A percentile compares a stretch with the other conserved stretches of the same genome.
Conservation (phyloP, 2,329 filamentous ascomycete species). For the Tolypocladium ovalisporum region DNA sequence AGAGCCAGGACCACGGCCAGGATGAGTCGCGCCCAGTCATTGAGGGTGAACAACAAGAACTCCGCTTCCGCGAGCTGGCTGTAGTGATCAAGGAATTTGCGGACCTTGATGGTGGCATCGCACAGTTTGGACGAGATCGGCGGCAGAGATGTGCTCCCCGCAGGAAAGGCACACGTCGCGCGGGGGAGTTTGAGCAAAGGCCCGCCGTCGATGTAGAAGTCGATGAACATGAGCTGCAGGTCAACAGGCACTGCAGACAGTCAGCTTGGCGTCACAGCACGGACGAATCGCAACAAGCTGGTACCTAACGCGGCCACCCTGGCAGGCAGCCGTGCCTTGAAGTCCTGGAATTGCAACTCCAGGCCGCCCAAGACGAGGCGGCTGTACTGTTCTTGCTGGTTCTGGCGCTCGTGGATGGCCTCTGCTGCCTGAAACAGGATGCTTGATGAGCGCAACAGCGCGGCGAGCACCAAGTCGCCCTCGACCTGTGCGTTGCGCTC, state of each 20-base stretch:
- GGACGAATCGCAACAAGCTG: neutral
- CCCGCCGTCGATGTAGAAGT: constrained; percentile 28
- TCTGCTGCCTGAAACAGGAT: constrained; percentile 26
- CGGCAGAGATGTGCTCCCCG: constrained; percentile 2
- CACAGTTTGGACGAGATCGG: constrained; percentile 11
- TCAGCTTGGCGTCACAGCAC: constrained; percentile 8
- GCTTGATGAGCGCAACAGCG: constrained; percentile 30
- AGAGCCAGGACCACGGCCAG: constrained; percentile 28
- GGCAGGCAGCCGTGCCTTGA: constrained; percentile 23
- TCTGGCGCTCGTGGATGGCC: constrained; percentile 15
- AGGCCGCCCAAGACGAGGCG: constrained; percentile 35
- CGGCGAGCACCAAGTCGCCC: constrained; percentile 31
- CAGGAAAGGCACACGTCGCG: neutral
- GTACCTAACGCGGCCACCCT: constrained; percentile 16
- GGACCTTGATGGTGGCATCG: constrained; percentile 13
- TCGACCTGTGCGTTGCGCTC: constrained; percentile 22
- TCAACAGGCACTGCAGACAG: constrained; percentile 11
- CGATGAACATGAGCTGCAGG: constrained; percentile 22
- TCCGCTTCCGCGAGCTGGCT: constrained; percentile 15
- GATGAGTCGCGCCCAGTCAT: constrained; percentile 34
- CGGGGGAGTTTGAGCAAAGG: constrained; percentile 18
- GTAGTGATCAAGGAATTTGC: constrained; percentile 21
- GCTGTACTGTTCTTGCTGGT: constrained; percentile 26
- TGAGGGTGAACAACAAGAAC: constrained; percentile 25
- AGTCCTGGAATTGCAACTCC: constrained; percentile 33